Base-by-base conservation (phyloP, 2,329 filamentous ascomycete species). In the Exophiala aquamarina region DNA sequence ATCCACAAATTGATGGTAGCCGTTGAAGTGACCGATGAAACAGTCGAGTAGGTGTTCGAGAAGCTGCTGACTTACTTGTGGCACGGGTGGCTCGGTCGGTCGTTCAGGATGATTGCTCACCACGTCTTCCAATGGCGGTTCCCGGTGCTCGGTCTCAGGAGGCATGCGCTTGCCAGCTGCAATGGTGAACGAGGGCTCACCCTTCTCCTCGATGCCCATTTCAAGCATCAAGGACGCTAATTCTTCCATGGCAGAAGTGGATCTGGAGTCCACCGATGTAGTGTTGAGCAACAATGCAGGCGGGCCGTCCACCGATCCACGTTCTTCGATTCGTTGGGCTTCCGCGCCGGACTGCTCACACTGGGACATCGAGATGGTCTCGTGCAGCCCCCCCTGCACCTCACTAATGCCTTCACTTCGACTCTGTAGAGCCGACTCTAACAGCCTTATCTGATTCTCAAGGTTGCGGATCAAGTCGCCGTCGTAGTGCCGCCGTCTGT, bases 141-240 rank as follows among this genome's bases (percentile, higher is more conserved):
- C 9, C 35, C 8, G 14, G 7, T 37, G 4, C 8, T 18, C 35
- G 19, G n/a, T 21, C 4, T 37, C 14, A 7, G 35, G 19, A 20
- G 14, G 6, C 9, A 13, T 37, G 14, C 35, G 35, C n/a, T 19
- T 37, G 8, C 35, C 35, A 19, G 35, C 35, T 8, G 17, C 35
- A 37, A 37, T 37, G 4, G 35, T 37, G 35, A 37, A 37, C 4
- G 35, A 37, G n/a, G 35, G 35, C 20, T 37, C 35, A n/a, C 35
- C 35, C n/a, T 37, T 37, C 19, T 37, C 35, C 20, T 37, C 35
- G 20, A 37, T 37, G 35, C 19, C 35, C 35, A 37, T 37, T n/a
- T 37, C 35, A 4, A 37, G 18, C 35, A 37, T 37, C 17, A 37
- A 17, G 14, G 35, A 37, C 4, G 35, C 35, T 37, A 37, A 17